Base-by-base conservation (phyloP, 352 stramenopile species). In the Phytophthora pseudosyringae region DNA sequence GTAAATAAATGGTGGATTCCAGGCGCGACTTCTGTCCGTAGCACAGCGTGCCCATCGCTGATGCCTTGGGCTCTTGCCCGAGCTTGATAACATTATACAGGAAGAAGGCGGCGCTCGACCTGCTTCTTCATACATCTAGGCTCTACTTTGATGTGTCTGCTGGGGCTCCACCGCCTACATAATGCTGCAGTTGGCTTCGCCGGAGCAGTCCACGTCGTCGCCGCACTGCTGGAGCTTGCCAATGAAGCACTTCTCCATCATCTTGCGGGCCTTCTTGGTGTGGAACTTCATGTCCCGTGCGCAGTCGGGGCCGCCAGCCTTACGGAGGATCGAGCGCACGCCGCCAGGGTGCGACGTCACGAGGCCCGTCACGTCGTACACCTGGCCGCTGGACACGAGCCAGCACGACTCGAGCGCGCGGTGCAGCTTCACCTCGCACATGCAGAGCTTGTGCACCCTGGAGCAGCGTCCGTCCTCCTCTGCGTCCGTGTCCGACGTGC, bases 351-450 rank as follows among this genome's bases (percentile, higher is more conserved):
- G 90, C 11, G 75, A 64, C 33, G 81, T 72, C 16, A 96, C 59
- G 11, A 95, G 71, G 11, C 84, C 79, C 46, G 89, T 97, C 15
- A 95, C 83, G 69, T 97, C 89, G 66, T 95, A 96, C 29, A 97
- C 88, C 15, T 90, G 78, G 39, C 66, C 67, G 29, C 86, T 81
- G 45, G 98, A 97, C 16, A 99, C 91, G 33, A 99, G 71, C 97
- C 97, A 99, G 65, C 91, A 98, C 71, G 96, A 96, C 15, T 98
- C 85, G 15, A 87, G 64, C 13, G 79, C 90, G 50, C 88, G 94
- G 85, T 99, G 97, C 38, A 81, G 63, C 51, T 76, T 59, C 29
- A 95, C 75, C 55, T 95, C 84, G 51, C 86, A 94, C 31, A 90
- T 69, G 68, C 86, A 94, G 6, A 94, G 80, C 62, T 91, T 92